Evolutionary conservation across 2,329 filamentous ascomycete genomes (phyloP), one percentile per base, ranked within the genome.

Genomic region (Fusarium paranaense): DNA sequence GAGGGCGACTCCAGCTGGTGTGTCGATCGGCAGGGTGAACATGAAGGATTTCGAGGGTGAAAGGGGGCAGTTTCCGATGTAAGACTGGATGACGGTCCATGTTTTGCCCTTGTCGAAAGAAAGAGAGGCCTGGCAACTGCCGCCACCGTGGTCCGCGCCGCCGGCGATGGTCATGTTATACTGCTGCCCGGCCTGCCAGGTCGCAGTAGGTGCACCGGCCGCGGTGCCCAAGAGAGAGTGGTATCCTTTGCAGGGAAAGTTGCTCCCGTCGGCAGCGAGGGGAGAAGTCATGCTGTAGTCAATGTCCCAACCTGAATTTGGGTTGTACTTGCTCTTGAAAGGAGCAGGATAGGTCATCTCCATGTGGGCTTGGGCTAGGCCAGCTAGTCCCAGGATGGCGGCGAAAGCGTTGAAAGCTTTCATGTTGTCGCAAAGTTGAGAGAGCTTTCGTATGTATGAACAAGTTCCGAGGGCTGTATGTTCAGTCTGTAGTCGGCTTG

Each of bases 221-320:
- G 82, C 56, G 33, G 86, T 86, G 77, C 86, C 87, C 7, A 89
- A 71, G 40, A 87, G 82, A 59, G 78, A 79, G 56, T 87, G 84
- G 78, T 85, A 86, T 75, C 91, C 91, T 85, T 95, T 95, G 89
- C 94, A 97, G 6, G 94, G 92, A 81, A 90, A 96, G 82, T 95
- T 88, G 64, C 87, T 86, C 25, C 92, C 92, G 63, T 86, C 85
- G 16, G 85, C 78, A 2, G 82, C 79, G 40, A 96, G 86, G 1
- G 94, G 94, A 9, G 87, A 87, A 22, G 90, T 94, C 84, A 94
- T 94, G 75, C 88, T 89, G 84, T 93, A 94, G 84, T 95, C 93
- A 78, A 90, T 87, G 60, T 87, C 81, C 52, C 83, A 82, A 27
- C 79, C 76, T 67, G 79, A 74, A 75, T 85, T 81, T 40, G 85